A percentile compares a stretch with the other conserved stretches of the same genome.
phyloP scores from a whole-genome alignment of 306 rosid species.

The Quercus glauca region DNA sequence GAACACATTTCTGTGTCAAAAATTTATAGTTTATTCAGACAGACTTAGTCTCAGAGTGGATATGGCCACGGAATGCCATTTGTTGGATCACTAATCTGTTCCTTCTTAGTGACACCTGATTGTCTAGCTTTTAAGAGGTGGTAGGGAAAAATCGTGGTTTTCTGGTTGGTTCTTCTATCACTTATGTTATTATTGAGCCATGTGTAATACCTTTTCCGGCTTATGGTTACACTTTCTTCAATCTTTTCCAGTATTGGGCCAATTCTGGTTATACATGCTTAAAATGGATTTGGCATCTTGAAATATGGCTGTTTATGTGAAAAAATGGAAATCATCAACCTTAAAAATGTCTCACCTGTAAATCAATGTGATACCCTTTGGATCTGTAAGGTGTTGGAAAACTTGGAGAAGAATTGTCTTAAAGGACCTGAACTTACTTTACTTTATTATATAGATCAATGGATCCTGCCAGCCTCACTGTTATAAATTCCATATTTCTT shows the following conservation, averaged over 20 bases:
- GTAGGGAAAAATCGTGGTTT: not conserved
- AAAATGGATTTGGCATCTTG: not conserved
- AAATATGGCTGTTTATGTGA: not conserved
- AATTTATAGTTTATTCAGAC: slow-evolving; percentile 1
- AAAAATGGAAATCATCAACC: not conserved
- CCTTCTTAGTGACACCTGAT: not conserved
- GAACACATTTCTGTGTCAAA: slow-evolving; percentile 2
- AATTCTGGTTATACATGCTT: not conserved
- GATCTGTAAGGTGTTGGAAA: not conserved
- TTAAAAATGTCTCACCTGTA: not conserved
- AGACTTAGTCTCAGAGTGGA: not conserved
- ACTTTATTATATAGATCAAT: too few species aligned
- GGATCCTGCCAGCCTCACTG: too few species aligned
- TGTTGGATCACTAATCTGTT: not conserved
- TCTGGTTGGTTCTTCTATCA: not conserved
- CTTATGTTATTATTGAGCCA: not conserved
- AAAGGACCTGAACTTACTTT: too few species aligned
- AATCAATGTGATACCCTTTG: not conserved
- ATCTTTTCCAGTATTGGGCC: not conserved
- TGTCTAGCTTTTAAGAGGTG: not conserved
- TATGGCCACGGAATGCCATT: not conserved
- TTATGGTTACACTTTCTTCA: not conserved
- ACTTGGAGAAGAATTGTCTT: not conserved
- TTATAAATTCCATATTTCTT: too few species aligned
- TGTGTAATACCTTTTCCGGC: not conserved